These are phyloP conservation scores for Coniochaeta sp. DNA, from an alignment of 2,329 filamentous ascomycete species.

Conservation along the genomic window DNA sequence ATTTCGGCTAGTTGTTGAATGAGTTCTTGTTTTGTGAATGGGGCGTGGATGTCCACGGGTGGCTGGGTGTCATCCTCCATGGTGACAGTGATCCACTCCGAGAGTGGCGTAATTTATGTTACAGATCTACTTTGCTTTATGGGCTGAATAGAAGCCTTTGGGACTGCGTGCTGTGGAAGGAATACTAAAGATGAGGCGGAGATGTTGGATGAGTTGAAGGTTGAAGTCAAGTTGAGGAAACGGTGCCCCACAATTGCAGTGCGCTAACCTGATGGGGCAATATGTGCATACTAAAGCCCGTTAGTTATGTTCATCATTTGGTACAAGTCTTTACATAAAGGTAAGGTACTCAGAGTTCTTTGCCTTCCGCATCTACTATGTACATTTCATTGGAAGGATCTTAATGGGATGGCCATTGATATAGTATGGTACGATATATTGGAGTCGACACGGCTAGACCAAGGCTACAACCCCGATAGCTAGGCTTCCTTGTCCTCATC, in stretches of 20 bases:
- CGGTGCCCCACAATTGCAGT: neutral
- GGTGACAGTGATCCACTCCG: neutral
- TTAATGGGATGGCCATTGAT: neutral
- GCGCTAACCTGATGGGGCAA: neutral
- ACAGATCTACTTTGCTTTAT: neutral
- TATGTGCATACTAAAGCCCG: neutral
- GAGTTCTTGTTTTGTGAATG: constrained; percentile 69
- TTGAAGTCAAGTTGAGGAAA: neutral
- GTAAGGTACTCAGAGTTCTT: no score
- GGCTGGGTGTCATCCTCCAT: neutral
- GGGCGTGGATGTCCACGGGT: constrained; percentile 25
- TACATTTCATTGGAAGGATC: no score
- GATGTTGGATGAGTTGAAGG: neutral
- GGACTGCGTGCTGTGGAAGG: neutral
- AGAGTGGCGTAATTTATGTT: neutral
- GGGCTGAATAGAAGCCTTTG: neutral
- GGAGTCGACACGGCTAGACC: neutral
- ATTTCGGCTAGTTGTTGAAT: constrained; percentile 75
- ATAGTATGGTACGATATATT: no score
- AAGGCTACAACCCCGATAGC: no score
- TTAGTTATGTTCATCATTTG: no score
- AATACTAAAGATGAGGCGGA: neutral
- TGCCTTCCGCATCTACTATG: neutral
- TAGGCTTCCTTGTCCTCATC: no score
- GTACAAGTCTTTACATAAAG: no score